Percentiles rank a stretch among this genome's conserved stretches.
Conservation (phyloP, 805 yeast species). For the Saccharomycopsis selenospora region DNA sequence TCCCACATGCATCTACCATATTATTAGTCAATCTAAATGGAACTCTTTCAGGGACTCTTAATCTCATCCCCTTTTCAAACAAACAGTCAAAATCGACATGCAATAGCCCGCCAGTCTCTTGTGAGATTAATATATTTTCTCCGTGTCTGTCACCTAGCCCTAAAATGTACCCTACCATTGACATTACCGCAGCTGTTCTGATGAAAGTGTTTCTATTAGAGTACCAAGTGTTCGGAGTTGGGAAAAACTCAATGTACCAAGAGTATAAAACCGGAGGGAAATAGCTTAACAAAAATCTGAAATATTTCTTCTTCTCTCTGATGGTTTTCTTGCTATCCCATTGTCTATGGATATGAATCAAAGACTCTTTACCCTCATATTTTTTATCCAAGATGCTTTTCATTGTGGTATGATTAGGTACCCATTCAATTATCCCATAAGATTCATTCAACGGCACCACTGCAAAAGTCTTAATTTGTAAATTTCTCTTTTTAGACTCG, state of each 20-base stretch:
- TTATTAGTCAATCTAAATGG: constrained; percentile 90
- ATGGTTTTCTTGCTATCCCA: constrained; percentile 25
- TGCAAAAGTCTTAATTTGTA: constrained; percentile 73
- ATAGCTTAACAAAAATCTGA: constrained; percentile 26
- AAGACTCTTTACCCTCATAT: constrained; percentile 36
- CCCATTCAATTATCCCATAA: constrained; percentile 89
- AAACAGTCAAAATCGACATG: constrained; percentile 97
- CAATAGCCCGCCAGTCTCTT: constrained; percentile 66
- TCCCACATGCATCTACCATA: constrained; percentile 79
- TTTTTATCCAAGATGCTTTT: constrained; percentile 47
- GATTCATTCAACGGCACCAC: constrained; percentile 83
- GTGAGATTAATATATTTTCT: constrained; percentile 75
- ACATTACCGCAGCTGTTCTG: constrained; percentile 89
- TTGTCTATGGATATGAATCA: constrained; percentile 25
- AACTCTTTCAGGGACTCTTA: constrained; percentile 84
- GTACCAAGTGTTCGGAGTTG: constrained; percentile 88
- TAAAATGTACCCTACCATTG: constrained; percentile 87
- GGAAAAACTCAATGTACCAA: constrained; percentile 85
- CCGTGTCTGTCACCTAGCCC: constrained; percentile 97
- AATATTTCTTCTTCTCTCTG: constrained; percentile 32
- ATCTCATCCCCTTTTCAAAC: constrained; percentile 72
- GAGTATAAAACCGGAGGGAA: constrained; percentile 69
- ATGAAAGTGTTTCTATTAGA: constrained; percentile 66
- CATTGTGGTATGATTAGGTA: constrained; percentile 65
- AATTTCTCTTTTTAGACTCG: constrained; percentile 65